Evolutionary conservation across 139 green algal genomes (phyloP).

Genomic region (Chlamydomonas sp.): DNA sequence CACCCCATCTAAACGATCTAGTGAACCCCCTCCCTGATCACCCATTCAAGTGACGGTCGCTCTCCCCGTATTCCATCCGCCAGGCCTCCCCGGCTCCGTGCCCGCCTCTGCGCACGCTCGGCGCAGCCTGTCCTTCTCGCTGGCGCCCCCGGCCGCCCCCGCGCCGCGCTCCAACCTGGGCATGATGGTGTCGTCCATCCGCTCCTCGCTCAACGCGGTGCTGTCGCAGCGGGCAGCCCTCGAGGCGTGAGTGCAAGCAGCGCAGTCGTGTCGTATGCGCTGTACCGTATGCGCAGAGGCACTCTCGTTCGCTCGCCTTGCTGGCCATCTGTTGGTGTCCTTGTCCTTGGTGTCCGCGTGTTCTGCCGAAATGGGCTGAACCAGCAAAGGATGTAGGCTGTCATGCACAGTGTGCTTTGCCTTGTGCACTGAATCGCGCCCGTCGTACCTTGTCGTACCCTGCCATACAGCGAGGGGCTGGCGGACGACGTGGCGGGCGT

Average conservation of each 20-base stretch:
- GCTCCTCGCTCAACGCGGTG: conserved; percentile 6
- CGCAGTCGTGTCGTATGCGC: background rate
- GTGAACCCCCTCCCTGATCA: too few species aligned
- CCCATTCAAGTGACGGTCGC: too few species aligned
- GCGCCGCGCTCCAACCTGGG: conserved; percentile 20
- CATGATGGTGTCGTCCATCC: conserved; percentile 27
- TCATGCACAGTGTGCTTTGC: background rate
- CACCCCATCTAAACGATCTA: too few species aligned
- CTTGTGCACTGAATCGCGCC: background rate
- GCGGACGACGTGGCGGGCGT: conserved; percentile 20
- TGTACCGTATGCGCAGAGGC: background rate
- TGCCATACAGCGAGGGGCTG: conserved; percentile 5
- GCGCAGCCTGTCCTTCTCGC: conserved; percentile 1
- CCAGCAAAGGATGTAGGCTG: background rate
- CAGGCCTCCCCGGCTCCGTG: background rate
- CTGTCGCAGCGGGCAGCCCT: background rate
- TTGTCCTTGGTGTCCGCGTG: background rate
- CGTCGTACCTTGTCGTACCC: too few species aligned
- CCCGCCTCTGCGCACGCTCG: background rate
- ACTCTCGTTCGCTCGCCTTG: background rate
- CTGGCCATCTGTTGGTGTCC: background rate
- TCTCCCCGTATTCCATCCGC: background rate
- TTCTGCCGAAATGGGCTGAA: background rate
- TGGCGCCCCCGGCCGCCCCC: background rate
- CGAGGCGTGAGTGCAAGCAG: conserved; percentile 10